A percentile compares a stretch with the other conserved stretches of the same genome.
phyloP scores from a whole-genome alignment of 2,329 filamentous ascomycete genomes.

The Cytospora piceicola region DNA sequence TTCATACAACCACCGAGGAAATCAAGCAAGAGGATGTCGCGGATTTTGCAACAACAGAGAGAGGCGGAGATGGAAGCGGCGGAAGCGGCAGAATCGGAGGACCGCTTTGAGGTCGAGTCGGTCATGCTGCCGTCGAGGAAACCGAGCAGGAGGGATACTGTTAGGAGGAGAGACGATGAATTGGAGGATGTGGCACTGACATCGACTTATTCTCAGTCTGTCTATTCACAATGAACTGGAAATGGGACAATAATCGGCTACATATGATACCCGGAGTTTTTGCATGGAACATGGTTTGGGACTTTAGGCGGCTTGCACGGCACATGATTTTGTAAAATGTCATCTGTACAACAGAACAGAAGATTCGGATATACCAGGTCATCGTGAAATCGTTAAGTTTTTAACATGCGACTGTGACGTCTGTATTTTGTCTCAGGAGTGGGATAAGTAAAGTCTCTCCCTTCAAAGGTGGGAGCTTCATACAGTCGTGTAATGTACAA shows the following conservation, averaged over 20 bases:
- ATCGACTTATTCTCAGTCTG: conserved; percentile 27
- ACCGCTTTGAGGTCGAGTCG: conserved; percentile 26
- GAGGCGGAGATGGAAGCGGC: conserved; percentile 3
- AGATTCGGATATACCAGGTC: not conserved
- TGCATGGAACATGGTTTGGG: not conserved
- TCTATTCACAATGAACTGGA: conserved; percentile 25
- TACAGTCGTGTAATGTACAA: conserved; percentile 19
- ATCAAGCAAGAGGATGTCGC: conserved; percentile 23
- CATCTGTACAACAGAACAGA: not conserved
- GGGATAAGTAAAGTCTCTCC: conserved; percentile 5
- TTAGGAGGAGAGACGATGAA: conserved; percentile 10
- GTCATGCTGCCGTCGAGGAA: conserved; percentile 26
- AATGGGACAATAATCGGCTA: not conserved
- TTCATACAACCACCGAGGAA: conserved; percentile 19
- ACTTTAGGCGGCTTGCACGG: not conserved
- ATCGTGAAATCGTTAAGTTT: conserved; percentile 2
- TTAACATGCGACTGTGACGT: not conserved
- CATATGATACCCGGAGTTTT: conserved; percentile 28
- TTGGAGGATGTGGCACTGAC: conserved; percentile 22
- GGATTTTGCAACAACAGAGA: conserved; percentile 7
- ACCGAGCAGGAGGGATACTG: conserved; percentile 26
- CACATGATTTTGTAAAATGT: conserved; percentile 9
- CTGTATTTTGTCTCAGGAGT: conserved; percentile 10
- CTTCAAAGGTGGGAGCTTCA: conserved; percentile 17
- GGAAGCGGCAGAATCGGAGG: conserved; percentile 11